Percentiles rank a stretch among this genome's conserved stretches.
phyloP scores from a whole-genome alignment of 108 stramenopile genomes.

The Nitzschia inconspicua region DNA sequence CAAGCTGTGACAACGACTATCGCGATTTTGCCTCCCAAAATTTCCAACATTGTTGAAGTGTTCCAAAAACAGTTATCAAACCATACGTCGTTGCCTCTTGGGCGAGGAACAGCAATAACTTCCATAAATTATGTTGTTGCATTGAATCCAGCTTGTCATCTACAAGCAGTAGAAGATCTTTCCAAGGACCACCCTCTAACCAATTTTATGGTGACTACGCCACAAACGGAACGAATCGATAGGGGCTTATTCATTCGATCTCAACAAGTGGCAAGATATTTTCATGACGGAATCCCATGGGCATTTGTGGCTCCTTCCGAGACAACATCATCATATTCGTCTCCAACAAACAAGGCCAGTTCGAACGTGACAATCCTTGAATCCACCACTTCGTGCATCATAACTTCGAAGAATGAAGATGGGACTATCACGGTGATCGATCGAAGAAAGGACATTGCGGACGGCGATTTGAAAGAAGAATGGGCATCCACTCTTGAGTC shows the following conservation, averaged over 20 bases:
- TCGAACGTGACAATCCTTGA: not conserved
- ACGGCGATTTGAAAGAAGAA: conserved; percentile 10
- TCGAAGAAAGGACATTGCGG: conserved; percentile 2
- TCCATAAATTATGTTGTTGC: conserved; percentile 12
- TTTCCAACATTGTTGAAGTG: too few species aligned
- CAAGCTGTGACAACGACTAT: too few species aligned
- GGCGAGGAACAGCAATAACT: too few species aligned
- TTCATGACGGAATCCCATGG: not conserved
- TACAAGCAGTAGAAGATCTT: too few species aligned
- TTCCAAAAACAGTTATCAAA: too few species aligned
- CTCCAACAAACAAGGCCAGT: not conserved
- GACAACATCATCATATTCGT: not conserved
- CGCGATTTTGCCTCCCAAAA: too few species aligned
- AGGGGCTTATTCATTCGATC: conserved; percentile 22
- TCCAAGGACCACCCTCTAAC: too few species aligned
- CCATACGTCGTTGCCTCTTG: too few species aligned
- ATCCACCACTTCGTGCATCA: conserved; percentile 19
- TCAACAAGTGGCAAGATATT: conserved; percentile 2
- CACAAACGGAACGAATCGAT: conserved; percentile 4
- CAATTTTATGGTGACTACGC: too few species aligned
- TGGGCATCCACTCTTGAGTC: conserved; percentile 7
- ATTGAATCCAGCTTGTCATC: conserved; percentile 12
- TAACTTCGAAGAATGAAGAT: not conserved
- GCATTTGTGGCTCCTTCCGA: not conserved
- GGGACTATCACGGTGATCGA: not conserved